Conservation (phyloP, 2,329 filamentous ascomycete species). For the Diaporthe destruens region DNA sequence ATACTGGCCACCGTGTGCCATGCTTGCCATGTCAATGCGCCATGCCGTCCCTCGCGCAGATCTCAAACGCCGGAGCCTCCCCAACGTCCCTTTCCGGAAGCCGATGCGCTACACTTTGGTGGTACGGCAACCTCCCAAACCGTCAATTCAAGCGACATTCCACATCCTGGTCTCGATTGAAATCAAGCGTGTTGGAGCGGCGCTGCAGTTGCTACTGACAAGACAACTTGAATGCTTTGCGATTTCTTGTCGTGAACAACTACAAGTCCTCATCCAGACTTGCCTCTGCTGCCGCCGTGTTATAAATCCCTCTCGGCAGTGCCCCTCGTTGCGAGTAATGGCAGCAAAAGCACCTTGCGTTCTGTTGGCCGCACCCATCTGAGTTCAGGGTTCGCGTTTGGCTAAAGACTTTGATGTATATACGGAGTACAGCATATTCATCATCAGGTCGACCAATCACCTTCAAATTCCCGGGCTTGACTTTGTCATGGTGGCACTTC, state of each 20-base stretch:
- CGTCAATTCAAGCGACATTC: slow-evolving; percentile 26
- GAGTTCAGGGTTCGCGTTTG: background rate
- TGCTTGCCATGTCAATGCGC: slow-evolving; percentile 27
- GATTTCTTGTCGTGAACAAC: background rate
- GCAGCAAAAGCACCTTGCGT: background rate
- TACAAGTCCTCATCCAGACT: background rate
- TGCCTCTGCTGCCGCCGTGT: background rate
- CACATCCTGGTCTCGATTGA: background rate
- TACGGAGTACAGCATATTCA: background rate
- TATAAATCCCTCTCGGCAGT: background rate
- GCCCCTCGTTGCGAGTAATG: background rate
- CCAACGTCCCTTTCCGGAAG: slow-evolving; percentile 30
- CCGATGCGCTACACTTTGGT: slow-evolving; percentile 10
- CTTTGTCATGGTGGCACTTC: background rate
- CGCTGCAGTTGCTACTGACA: slow-evolving; percentile 15
- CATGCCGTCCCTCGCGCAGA: slow-evolving; percentile 24
- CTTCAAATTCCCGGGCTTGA: background rate
- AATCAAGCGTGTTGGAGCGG: background rate
- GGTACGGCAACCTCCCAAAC: slow-evolving; percentile 22
- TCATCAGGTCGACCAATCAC: background rate
- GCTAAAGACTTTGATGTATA: background rate
- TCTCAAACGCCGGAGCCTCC: slow-evolving; percentile 30
- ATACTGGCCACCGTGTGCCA: slow-evolving; percentile 9
- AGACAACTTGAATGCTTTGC: slow-evolving; percentile 16
- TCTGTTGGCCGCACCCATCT: background rate